phyloP scores from a whole-genome alignment of 805 yeast species.

The Limtongia smithiae region DNA sequence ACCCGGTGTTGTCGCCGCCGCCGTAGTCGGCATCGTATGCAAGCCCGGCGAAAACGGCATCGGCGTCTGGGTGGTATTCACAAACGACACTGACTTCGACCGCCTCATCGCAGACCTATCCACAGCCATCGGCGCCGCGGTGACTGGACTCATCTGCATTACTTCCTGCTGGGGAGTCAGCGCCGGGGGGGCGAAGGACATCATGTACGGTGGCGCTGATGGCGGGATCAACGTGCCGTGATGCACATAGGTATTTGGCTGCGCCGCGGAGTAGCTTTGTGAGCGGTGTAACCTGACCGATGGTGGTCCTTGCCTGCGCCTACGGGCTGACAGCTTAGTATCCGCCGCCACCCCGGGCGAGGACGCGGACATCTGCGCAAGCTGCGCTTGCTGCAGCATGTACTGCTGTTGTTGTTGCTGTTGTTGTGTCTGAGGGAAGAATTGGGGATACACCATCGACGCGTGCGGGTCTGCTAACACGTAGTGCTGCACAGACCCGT shows the following conservation, averaged over 20 bases:
- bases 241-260: neutral
- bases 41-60: neutral
- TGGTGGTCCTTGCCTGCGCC: slow-evolving; percentile 22
- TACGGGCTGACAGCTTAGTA: slow-evolving; percentile 20
- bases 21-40: too few relatives aligned
- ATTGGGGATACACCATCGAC: neutral
- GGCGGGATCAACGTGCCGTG: neutral
- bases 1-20: too few relatives aligned
- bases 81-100: slow-evolving; percentile 22
- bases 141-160: neutral
- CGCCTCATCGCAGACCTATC: slow-evolving; percentile 12
- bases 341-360: slow-evolving; percentile 1
- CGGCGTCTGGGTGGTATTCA: neutral
- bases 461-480: too few relatives aligned
- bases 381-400: neutral
- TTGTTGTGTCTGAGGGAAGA: neutral
- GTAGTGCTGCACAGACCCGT: too few relatives aligned
- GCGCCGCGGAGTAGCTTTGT: slow-evolving; percentile 20
- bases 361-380: neutral
- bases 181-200: neutral
- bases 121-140: slow-evolving; percentile 1
- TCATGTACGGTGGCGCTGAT: neutral
- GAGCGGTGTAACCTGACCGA: slow-evolving; percentile 22
- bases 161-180: too few relatives aligned
- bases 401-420: neutral